Evolutionary conservation across 371 early-diverging fungal species (phyloP), one percentile per base, ranked within the genome.

Genomic region (Apophysomyces ossiformis): DNA sequence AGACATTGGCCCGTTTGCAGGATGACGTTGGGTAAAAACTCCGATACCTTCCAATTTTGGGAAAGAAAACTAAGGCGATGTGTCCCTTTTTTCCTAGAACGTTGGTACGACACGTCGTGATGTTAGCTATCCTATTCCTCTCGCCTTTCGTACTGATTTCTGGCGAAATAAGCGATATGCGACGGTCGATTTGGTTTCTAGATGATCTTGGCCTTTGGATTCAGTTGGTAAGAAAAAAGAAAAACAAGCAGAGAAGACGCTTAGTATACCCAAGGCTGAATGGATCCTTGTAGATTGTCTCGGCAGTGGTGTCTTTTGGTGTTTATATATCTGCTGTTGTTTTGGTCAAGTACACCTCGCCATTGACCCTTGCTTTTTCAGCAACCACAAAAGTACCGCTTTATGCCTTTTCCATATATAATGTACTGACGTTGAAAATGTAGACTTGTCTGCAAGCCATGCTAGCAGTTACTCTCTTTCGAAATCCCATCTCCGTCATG

Each of bases 191-290:
- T 15, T 37, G 38, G 21, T 70, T 70, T 63, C 18, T 65, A 2
- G 44, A 65, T 54, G 70, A 70, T 26, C 7, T 47, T 57, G 70
- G 66, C 11, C 62, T 70, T 43, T 70, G 70, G 70, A 57, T 70
- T n/a, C 66, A 70, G 45, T 56, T 69, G 69, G 69, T 63, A 60
- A 54, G 21, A 26, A 26, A 26, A 26, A 26, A 3, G 3, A 26
- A 26, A 26, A 2, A 26, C 2, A 26, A 26, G 2, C 1, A 26
- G 3, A 26, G 32, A 26, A 26, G 32, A 26, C 2, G 32, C 32
- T 26, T 26, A 26, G 32, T 26, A 26, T 26, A 26, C 3, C 32
- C 32, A 2, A 3, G 32, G 32, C 32, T 26, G 2, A 26, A 26
- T 26, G 32, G 32, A 26, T 26, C 32, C 32, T 26, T 26, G 32